Evolutionary conservation across 2,329 filamentous ascomycete species (phyloP).

Genomic region (Huntiella decipiens): DNA sequence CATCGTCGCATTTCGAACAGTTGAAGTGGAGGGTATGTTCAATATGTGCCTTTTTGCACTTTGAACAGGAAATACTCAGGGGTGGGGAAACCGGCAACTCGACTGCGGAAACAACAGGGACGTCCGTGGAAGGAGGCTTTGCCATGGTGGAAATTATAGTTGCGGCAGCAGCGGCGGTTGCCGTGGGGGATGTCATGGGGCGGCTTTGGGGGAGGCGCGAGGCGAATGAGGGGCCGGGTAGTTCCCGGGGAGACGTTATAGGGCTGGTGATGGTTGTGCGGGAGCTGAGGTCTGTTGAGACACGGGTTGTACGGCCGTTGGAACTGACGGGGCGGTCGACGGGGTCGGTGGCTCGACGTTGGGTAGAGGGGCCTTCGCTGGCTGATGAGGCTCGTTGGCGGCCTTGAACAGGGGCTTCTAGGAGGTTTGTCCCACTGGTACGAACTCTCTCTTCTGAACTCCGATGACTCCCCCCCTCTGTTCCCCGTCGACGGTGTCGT

Average conservation of each 20-base stretch:
- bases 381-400: conserved; percentile 29
- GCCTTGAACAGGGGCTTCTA: conserved; percentile 22
- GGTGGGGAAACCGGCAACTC: conserved; percentile 23
- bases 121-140: not conserved
- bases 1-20: conserved; percentile 50
- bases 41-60: conserved; percentile 52
- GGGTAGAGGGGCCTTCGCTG: conserved; percentile 13
- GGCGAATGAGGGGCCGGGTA: no score
- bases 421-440: no score
- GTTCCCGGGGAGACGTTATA: not conserved
- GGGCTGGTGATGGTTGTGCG: not conserved
- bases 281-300: conserved; percentile 37
- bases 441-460: no score
- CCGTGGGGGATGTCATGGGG: no score
- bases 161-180: not conserved
- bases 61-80: conserved; percentile 53
- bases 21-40: conserved; percentile 78
- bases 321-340: conserved; percentile 23
- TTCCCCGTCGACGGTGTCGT: conserved; percentile 15
- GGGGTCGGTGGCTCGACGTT: conserved; percentile 34
- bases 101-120: no score
- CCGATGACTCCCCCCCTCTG: not conserved
- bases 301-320: conserved; percentile 34
- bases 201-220: no score
- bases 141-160: not conserved